phyloP scores from a whole-genome alignment of 352 stramenopile genomes.

The Globisporangium orthogonon region DNA sequence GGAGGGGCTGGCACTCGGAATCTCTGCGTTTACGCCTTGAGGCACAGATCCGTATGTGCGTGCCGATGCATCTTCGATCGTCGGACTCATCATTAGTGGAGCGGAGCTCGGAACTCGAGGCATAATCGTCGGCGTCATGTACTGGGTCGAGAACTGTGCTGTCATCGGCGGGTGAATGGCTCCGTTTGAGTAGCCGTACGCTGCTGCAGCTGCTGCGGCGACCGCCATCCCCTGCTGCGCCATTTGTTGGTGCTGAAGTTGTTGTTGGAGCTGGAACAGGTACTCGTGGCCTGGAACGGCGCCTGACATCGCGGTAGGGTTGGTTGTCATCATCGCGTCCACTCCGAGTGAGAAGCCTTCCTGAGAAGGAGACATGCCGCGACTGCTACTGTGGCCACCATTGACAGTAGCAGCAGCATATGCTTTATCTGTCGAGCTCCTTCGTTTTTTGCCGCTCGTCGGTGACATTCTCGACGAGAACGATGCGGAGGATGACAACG shows the following conservation, averaged over 20 bases:
- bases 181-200: conserved; percentile 25
- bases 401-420: not conserved
- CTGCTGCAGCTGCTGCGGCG: conserved; percentile 7
- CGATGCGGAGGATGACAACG: conserved; percentile 11
- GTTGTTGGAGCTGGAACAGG: conserved; percentile 40
- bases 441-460: conserved; percentile 15
- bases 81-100: not conserved
- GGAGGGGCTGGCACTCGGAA: not conserved
- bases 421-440: conserved; percentile 3
- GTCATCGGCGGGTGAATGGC: conserved; percentile 13
- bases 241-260: conserved; percentile 34
- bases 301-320: conserved; percentile 1
- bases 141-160: conserved; percentile 12
- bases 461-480: conserved; percentile 19
- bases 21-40: not conserved
- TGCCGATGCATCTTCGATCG: not conserved
- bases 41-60: not conserved
- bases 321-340: conserved; percentile 6
- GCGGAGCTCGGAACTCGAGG: conserved; percentile 7
- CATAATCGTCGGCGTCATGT: conserved; percentile 6
- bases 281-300: conserved; percentile 15
- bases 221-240: conserved; percentile 27
- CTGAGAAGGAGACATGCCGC: conserved; percentile 1
- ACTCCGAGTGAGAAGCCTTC: conserved; percentile 6
- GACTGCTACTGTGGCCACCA: conserved; percentile 5